Conservation (phyloP, 2,329 filamentous ascomycete genomes). For the Teratosphaeria zuluensis region DNA sequence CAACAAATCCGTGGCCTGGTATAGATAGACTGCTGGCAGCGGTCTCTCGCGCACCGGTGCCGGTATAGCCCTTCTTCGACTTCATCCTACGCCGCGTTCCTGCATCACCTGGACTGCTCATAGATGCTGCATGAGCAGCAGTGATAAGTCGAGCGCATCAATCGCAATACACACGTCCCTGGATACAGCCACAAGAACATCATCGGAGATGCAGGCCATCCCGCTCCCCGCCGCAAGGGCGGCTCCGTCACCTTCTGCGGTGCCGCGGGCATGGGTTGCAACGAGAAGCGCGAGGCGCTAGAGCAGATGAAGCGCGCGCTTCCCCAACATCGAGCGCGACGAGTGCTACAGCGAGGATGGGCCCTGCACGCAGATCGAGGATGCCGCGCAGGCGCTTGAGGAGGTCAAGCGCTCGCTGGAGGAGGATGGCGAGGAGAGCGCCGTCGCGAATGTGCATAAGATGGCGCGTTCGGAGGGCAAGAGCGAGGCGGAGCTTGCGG, state of each 20-base stretch:
- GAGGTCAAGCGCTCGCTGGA: slow-evolving; percentile 8
- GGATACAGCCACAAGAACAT: neutral
- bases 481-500: neutral
- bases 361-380: slow-evolving; percentile 13
- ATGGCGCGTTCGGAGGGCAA: slow-evolving; percentile 1
- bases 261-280: slow-evolving; percentile 1
- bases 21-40: slow-evolving; percentile 34
- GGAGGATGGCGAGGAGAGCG: slow-evolving; percentile 4
- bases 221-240: neutral
- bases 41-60: slow-evolving; percentile 33
- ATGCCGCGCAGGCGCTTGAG: slow-evolving; percentile 18
- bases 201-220: slow-evolving; percentile 30
- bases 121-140: slow-evolving; percentile 14
- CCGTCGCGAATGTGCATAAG: slow-evolving; percentile 3
- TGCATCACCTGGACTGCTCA: slow-evolving; percentile 12
- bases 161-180: neutral
- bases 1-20: slow-evolving; percentile 20
- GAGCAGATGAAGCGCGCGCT: slow-evolving; percentile 14
- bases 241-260: slow-evolving; percentile 6
- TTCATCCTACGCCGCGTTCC: slow-evolving; percentile 15
- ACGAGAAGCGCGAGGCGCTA: slow-evolving; percentile 33
- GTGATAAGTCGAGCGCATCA: slow-evolving; percentile 5
- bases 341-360: slow-evolving; percentile 12
- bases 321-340: slow-evolving; percentile 9
- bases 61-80: slow-evolving; percentile 26